Percentiles rank a stretch among this genome's conserved stretches.
phyloP scores from a whole-genome alignment of 306 rosid species.

The Coriaria nepalensis region DNA sequence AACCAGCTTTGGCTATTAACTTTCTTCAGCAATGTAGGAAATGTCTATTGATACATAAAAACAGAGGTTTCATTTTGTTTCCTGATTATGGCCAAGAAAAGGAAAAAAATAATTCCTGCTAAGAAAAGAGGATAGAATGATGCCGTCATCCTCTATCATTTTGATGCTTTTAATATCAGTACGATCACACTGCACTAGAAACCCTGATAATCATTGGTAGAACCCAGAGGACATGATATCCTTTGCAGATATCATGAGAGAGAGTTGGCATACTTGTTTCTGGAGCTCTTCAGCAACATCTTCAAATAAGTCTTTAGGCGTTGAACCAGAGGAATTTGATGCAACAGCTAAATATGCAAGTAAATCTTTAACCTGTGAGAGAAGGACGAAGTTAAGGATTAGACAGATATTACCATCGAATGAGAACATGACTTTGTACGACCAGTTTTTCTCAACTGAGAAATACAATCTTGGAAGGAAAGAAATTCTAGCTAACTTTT shows the following conservation, averaged over 20 bases:
- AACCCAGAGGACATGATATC: not conserved
- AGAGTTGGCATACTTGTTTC: conserved; percentile 50
- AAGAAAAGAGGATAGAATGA: too few species aligned
- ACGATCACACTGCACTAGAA: not conserved
- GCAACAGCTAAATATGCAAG: conserved; percentile 65
- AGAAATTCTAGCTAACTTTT: conserved; percentile 33
- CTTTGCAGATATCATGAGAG: conserved; percentile 15
- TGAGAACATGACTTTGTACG: too few species aligned
- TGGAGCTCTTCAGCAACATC: conserved; percentile 79
- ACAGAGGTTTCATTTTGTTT: too few species aligned
- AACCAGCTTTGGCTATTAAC: too few species aligned
- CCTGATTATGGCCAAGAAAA: too few species aligned
- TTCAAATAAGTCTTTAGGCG: conserved; percentile 77
- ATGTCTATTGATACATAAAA: too few species aligned
- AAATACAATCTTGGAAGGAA: not conserved
- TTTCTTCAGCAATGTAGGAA: not conserved
- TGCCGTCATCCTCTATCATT: too few species aligned
- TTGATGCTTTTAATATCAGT: not conserved
- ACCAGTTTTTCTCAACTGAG: not conserved
- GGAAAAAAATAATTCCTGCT: too few species aligned
- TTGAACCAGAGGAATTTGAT: conserved; percentile 78
- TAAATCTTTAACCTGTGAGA: conserved; percentile 58
- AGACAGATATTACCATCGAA: conserved; percentile 7
- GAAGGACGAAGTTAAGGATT: conserved; percentile 11
- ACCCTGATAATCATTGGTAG: too few species aligned